phyloP scores from a whole-genome alignment of 2,329 filamentous ascomycete species.

The Aspergillus sp. region DNA sequence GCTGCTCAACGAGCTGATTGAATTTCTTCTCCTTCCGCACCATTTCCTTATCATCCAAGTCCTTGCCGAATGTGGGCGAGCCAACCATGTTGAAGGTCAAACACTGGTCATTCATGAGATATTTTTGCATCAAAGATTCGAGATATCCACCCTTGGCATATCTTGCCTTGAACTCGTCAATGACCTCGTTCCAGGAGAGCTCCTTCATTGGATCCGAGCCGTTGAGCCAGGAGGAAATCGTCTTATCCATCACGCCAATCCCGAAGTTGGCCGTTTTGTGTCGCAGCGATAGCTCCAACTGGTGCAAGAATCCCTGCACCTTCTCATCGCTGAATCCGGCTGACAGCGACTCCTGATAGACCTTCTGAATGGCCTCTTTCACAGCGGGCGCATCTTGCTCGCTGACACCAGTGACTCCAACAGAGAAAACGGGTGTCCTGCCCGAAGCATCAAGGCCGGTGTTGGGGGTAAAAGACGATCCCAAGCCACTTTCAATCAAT shows the following conservation, averaged over 20 bases:
- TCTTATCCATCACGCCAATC: constrained; percentile 77
- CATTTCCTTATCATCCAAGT: constrained; percentile 70
- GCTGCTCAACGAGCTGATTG: constrained; percentile 57
- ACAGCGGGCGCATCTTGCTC: constrained; percentile 71
- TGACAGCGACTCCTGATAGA: constrained; percentile 61
- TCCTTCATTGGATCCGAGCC: constrained; percentile 88
- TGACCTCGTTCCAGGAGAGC: constrained; percentile 83
- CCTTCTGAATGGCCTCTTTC: constrained; percentile 64
- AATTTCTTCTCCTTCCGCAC: constrained; percentile 69
- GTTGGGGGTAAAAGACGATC: constrained; percentile 91
- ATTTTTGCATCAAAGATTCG: constrained; percentile 79
- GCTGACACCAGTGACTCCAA: constrained; percentile 84
- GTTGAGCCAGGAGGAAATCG: constrained; percentile 92
- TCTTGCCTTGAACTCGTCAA: constrained; percentile 71
- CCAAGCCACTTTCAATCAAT: constrained; percentile 81
- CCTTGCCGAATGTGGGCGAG: constrained; percentile 64
- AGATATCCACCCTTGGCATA: constrained; percentile 73
- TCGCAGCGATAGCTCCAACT: constrained; percentile 85
- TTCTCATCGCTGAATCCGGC: constrained; percentile 85
- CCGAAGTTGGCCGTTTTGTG: constrained; percentile 97
- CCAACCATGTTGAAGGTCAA: constrained; percentile 94
- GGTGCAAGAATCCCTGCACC: constrained; percentile 88
- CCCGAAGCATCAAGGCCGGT: constrained; percentile 80
- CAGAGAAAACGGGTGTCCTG: constrained; percentile 74
- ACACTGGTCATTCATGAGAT: constrained; percentile 77